Percentiles rank a stretch among this genome's conserved stretches.
phyloP scores from a whole-genome alignment of 768 basidiomycete species.

The Leucocoprinus birnbaumii region DNA sequence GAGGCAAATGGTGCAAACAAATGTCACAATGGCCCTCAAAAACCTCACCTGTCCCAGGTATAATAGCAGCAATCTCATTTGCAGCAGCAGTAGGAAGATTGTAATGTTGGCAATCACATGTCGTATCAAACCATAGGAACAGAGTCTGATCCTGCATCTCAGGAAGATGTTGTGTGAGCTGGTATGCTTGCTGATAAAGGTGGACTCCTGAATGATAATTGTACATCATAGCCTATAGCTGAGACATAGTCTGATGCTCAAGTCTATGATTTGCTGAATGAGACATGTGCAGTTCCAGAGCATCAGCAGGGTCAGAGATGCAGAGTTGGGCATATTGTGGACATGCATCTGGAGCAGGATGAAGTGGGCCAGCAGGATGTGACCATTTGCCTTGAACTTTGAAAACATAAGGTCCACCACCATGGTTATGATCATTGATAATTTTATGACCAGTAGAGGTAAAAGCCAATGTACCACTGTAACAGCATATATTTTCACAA shows the following conservation, averaged over 20 bases:
- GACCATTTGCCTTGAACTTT: conserved; percentile 15
- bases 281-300: neutral
- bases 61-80: conserved; percentile 31
- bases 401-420: conserved; percentile 13
- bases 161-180: neutral
- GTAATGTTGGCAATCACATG: conserved; percentile 31
- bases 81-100: conserved; percentile 36
- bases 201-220: conserved; percentile 5
- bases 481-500: neutral
- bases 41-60: conserved; percentile 38
- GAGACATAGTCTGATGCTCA: neutral
- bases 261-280: conserved; percentile 1
- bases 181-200: conserved; percentile 14
- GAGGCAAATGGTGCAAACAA: no score
- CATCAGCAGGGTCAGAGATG: conserved; percentile 13
- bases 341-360: neutral
- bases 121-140: conserved; percentile 15
- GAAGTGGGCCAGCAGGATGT: conserved; percentile 12
- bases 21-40: conserved; percentile 25
- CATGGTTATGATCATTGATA: neutral
- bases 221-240: conserved; percentile 14
- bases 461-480: neutral
- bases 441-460: neutral
- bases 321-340: conserved; percentile 18
- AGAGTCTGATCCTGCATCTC: neutral